Conservation (phyloP, 1,284 basidiomycete genomes). For the Naganishia sp. region DNA sequence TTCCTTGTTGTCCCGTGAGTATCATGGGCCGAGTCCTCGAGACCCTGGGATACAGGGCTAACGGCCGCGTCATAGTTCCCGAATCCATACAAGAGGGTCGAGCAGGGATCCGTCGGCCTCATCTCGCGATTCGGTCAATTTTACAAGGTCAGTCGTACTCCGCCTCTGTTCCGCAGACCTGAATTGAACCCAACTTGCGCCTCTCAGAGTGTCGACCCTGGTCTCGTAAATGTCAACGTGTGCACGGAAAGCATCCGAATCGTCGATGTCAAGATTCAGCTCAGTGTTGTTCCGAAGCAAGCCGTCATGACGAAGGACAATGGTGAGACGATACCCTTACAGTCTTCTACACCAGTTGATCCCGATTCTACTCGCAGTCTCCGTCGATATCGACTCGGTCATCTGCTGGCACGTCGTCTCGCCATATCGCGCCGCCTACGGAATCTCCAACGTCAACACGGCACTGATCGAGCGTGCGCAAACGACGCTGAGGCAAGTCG, state of each 20-base stretch:
- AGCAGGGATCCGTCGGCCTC: constrained; percentile 85
- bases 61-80: constrained; percentile 41
- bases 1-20: constrained; percentile 76
- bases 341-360: neutral
- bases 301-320: constrained; percentile 72
- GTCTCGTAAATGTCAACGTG: constrained; percentile 86
- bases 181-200: neutral
- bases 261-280: constrained; percentile 91
- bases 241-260: constrained; percentile 80
- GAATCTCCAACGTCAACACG: constrained; percentile 81
- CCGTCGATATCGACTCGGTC: constrained; percentile 62
- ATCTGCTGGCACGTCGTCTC: constrained; percentile 79
- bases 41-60: neutral
- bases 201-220: constrained; percentile 74
- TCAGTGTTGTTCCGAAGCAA: constrained; percentile 81
- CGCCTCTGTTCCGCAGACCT: neutral
- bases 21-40: constrained; percentile 24
- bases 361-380: constrained; percentile 9
- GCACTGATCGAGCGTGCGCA: constrained; percentile 91
- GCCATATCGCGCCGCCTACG: constrained; percentile 85
- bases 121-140: constrained; percentile 90
- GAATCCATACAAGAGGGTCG: constrained; percentile 56
- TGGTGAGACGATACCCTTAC: constrained; percentile 61
- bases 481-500: constrained; percentile 91
- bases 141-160: constrained; percentile 62